Evolutionary conservation across 768 basidiomycete genomes (phyloP).

Genomic region (Paxillus involutus): DNA sequence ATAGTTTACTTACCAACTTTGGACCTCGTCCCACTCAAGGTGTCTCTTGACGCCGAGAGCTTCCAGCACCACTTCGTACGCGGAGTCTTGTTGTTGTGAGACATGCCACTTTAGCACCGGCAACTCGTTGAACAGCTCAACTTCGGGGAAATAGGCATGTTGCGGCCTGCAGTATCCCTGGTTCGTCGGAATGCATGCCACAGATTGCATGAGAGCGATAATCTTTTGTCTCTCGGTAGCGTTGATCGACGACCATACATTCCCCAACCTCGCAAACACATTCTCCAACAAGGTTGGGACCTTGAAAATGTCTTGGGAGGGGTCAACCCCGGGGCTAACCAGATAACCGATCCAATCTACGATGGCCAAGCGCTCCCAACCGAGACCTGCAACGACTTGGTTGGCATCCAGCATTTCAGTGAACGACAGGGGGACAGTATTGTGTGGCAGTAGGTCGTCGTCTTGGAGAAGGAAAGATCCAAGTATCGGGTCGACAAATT

Average conservation of each 20-base stretch:
- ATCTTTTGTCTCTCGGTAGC: constrained; percentile 47
- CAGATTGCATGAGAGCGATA: constrained; percentile 42
- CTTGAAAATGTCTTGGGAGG: constrained; percentile 56
- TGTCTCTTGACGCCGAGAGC: constrained; percentile 45
- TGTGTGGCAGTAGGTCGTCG: constrained; percentile 69
- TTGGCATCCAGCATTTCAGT: constrained; percentile 54
- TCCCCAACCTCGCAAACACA: constrained; percentile 50
- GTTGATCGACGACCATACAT: constrained; percentile 61
- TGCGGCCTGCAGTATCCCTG: constrained; percentile 66
- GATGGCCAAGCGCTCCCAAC: constrained; percentile 73
- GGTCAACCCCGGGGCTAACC: constrained; percentile 41
- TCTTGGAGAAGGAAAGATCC: constrained; percentile 49
- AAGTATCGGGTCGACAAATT: constrained; percentile 62
- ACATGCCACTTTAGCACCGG: constrained; percentile 40
- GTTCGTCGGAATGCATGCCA: constrained; percentile 72
- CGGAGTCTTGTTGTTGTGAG: no score
- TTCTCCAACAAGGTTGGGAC: constrained; percentile 75
- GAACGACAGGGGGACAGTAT: constrained; percentile 68
- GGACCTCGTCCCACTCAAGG: constrained; percentile 79
- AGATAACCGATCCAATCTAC: constrained; percentile 72
- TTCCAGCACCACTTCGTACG: no score
- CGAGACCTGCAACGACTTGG: constrained; percentile 45
- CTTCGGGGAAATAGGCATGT: constrained; percentile 81
- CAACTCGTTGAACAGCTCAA: constrained; percentile 84
- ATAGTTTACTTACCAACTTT: background rate